Base-by-base conservation (phyloP, 1,284 basidiomycete genomes). In the Butyriboletus appendiculatus region DNA sequence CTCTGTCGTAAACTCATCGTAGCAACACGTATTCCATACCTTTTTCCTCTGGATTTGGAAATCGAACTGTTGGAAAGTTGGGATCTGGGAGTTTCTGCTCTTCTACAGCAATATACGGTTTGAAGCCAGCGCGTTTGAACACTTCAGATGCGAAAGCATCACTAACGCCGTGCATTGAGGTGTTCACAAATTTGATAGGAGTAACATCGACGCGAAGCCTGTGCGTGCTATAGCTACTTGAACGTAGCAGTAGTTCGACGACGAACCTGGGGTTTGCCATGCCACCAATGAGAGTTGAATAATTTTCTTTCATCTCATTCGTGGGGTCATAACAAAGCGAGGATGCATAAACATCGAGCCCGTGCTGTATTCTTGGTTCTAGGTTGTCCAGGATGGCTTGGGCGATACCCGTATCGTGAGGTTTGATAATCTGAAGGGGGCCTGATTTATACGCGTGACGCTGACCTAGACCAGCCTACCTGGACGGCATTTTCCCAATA, bases 1-100 rank as follows among this genome's bases (percentile, higher is more conserved):
- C 14, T 51, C 33, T 34, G 41, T 51, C 11, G 34, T 60, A n/a
- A 71, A 40, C 8, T 43, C 22, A 48, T 46, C 16, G 16, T 33
- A 52, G n/a, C 2, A 7, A 38, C 12, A 24, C 28, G n/a, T 28
- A 28, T 2, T 22, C 9, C 68, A 28, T 56, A 82, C 90, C 92
- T 73, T 89, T 87, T 69, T 94, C 92, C 68, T 94, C 92, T 3
- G 92, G 92, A 66, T 94, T 94, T 2, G 92, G 92, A 66, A 91
- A 94, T 20, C 73, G 74, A 7, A 94, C 89, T 5, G 92, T 93
- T 4, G 89, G 83, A 65, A 94, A 94, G 20, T 92, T 82, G 5
- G 92, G 90, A 70, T 94, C 85, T 2, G 92, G 90, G 2, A 75
- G 56, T 57, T 79, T 79, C 67, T 92, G 90, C 59, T 84, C 79